Conservation (phyloP, 805 yeast genomes). For the Wickerhamomyces bovis region DNA sequence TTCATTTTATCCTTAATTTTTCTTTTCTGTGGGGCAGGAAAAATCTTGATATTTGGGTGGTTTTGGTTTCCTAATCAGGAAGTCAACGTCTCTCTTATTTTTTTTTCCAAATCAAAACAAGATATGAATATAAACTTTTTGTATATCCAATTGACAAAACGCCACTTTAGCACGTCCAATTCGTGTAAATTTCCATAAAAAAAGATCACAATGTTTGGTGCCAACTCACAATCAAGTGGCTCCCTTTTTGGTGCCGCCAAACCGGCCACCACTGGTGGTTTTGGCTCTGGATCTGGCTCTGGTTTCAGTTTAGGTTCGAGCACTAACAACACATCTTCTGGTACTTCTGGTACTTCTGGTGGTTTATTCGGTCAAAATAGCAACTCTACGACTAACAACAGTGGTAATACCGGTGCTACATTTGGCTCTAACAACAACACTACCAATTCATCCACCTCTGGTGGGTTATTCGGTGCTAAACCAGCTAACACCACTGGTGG, state of each 20-base stretch:
- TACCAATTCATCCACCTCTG: slow-evolving; percentile 11
- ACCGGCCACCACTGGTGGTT: slow-evolving; percentile 7
- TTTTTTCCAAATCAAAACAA: background rate
- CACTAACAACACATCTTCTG: slow-evolving; percentile 6
- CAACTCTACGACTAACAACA: background rate
- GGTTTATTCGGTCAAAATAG: slow-evolving; percentile 3
- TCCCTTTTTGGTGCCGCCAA: slow-evolving; percentile 11
- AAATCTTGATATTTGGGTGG: no score
- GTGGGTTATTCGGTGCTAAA: slow-evolving; percentile 28
- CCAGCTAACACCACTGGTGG: slow-evolving; percentile 18
- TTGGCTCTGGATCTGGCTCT: slow-evolving; percentile 4
- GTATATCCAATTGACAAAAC: background rate
- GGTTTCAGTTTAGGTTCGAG: background rate
- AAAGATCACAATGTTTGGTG: slow-evolving; percentile 5
- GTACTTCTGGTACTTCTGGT: slow-evolving; percentile 14
- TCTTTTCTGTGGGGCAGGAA: background rate
- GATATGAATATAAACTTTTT: no score
- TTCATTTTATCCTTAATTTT: background rate
- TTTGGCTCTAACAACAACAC: slow-evolving; percentile 22
- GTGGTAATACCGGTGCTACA: slow-evolving; percentile 15
- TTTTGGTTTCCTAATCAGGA: background rate
- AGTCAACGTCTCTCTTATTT: background rate
- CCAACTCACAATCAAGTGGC: slow-evolving; percentile 3
- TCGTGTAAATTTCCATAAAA: background rate
- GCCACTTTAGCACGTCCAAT: background rate